These are phyloP conservation scores for Metarhizium guizhouense DNA, from an alignment of 2,329 filamentous ascomycete genomes.

Conservation along the genomic window DNA sequence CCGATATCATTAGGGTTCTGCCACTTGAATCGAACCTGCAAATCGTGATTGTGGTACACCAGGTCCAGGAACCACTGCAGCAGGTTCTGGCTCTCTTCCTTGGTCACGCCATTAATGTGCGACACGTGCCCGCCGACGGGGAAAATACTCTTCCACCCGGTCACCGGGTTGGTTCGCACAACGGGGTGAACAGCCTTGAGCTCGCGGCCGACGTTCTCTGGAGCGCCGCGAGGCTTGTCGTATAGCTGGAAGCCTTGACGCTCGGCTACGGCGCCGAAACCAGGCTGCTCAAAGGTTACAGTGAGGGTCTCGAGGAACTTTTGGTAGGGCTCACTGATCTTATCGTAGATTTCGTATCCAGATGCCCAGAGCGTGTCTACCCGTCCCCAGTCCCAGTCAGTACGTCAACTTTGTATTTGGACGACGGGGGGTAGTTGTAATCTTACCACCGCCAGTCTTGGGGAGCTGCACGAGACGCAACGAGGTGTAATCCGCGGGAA, in stretches of 20 bases:
- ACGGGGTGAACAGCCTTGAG: conserved; percentile 45
- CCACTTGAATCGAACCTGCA: conserved; percentile 42
- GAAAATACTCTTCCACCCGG: conserved; percentile 48
- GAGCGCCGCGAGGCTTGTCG: conserved; percentile 34
- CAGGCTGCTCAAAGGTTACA: conserved; percentile 41
- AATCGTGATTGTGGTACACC: conserved; percentile 45
- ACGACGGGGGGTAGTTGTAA: too few relatives aligned
- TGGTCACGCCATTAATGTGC: conserved; percentile 40
- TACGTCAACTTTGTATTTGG: too few relatives aligned
- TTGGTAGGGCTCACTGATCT: conserved; percentile 46
- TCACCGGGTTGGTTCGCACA: conserved; percentile 48
- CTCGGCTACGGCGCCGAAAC: conserved; percentile 39
- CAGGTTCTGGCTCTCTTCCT: conserved; percentile 38
- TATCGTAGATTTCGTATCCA: conserved; percentile 58
- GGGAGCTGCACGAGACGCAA: conserved; percentile 46
- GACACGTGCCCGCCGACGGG: conserved; percentile 41
- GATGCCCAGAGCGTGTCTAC: conserved; percentile 56
- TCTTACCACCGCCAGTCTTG: conserved; percentile 28
- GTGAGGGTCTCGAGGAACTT: conserved; percentile 50
- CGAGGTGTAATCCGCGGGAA: conserved; percentile 54
- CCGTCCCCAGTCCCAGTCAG: too few relatives aligned
- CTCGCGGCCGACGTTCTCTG: conserved; percentile 38
- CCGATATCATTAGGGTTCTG: too few relatives aligned
- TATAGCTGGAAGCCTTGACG: conserved; percentile 36
- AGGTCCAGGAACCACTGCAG: conserved; percentile 42